Percentiles rank a stretch among this genome's conserved stretches.
These are phyloP conservation scores for Leptographium procerum DNA, from an alignment of 2,329 filamentous ascomycete genomes.

Conservation along the genomic window DNA sequence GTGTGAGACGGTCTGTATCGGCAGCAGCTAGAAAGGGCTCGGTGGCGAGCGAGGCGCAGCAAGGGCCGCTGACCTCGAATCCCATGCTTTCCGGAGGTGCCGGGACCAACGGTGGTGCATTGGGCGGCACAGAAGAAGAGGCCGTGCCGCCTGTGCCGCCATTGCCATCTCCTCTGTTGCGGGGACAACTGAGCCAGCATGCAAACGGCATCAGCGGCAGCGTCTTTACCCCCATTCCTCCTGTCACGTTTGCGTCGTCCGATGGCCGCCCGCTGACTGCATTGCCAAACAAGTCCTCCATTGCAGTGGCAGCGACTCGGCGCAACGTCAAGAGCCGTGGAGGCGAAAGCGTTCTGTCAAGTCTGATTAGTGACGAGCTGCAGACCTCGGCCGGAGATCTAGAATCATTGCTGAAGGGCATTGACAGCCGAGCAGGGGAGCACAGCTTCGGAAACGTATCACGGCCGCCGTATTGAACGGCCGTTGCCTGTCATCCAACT, in stretches of 20 bases:
- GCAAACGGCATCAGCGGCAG: not conserved
- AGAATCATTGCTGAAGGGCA: slow-evolving; percentile 36
- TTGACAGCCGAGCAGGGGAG: slow-evolving; percentile 37
- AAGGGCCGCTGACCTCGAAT: slow-evolving; percentile 22
- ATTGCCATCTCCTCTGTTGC: slow-evolving; percentile 26
- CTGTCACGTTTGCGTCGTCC: not conserved
- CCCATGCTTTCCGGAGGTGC: slow-evolving; percentile 17
- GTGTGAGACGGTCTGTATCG: slow-evolving; percentile 9
- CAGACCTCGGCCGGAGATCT: slow-evolving; percentile 31
- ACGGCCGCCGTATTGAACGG: slow-evolving; percentile 34
- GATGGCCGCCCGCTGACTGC: not conserved
- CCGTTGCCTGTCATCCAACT: not conserved
- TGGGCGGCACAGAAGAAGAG: slow-evolving; percentile 21
- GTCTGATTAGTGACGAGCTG: slow-evolving; percentile 20
- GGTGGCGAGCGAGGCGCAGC: not conserved
- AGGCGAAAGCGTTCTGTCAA: slow-evolving; percentile 22
- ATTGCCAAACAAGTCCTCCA: not conserved
- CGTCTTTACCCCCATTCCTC: not conserved
- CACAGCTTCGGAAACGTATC: slow-evolving; percentile 33
- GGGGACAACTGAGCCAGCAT: slow-evolving; percentile 9
- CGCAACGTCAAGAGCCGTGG: slow-evolving; percentile 31
- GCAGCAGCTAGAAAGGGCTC: not conserved
- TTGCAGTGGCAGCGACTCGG: slow-evolving; percentile 13
- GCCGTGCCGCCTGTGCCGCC: slow-evolving; percentile 45
- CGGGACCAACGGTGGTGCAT: slow-evolving; percentile 9